Conservation (phyloP, 2,329 filamentous ascomycete species). For the Phoma sp. region DNA sequence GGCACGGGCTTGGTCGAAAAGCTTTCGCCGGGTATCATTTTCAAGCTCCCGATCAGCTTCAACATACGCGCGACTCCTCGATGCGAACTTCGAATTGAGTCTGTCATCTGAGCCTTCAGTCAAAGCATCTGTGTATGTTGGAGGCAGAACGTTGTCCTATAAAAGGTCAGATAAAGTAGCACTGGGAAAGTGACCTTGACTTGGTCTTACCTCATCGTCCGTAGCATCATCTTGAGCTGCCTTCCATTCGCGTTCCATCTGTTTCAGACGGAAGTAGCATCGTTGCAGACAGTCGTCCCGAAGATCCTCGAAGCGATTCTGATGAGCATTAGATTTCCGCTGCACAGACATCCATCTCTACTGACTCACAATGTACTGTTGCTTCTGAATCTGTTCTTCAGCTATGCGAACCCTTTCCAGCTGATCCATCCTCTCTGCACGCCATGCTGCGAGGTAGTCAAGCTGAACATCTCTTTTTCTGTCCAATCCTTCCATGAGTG, state of each 20-base stretch:
- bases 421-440: constrained; percentile 46
- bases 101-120: constrained; percentile 32
- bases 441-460: constrained; percentile 46
- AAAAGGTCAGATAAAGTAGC: constrained; percentile 4
- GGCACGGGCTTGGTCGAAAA: constrained; percentile 29
- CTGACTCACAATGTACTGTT: constrained; percentile 45
- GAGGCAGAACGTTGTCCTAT: constrained; percentile 42
- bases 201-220: constrained; percentile 47
- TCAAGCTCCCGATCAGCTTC: constrained; percentile 47
- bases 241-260: constrained; percentile 46
- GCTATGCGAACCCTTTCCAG: constrained; percentile 43
- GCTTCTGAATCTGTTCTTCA: constrained; percentile 42
- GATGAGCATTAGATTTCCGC: not conserved
- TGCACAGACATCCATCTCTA: not conserved
- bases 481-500: constrained; percentile 60
- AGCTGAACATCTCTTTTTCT: constrained; percentile 51
- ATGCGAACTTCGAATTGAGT: constrained; percentile 45
- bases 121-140: constrained; percentile 40
- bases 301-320: constrained; percentile 43
- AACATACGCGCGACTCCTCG: constrained; percentile 50
- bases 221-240: constrained; percentile 46
- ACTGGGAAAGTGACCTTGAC: too few relatives aligned
- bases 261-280: constrained; percentile 48
- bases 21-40: constrained; percentile 33
- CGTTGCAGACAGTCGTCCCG: constrained; percentile 43